phyloP scores from a whole-genome alignment of 352 stramenopile genomes.

The Pilasporangium apinafurcum region DNA sequence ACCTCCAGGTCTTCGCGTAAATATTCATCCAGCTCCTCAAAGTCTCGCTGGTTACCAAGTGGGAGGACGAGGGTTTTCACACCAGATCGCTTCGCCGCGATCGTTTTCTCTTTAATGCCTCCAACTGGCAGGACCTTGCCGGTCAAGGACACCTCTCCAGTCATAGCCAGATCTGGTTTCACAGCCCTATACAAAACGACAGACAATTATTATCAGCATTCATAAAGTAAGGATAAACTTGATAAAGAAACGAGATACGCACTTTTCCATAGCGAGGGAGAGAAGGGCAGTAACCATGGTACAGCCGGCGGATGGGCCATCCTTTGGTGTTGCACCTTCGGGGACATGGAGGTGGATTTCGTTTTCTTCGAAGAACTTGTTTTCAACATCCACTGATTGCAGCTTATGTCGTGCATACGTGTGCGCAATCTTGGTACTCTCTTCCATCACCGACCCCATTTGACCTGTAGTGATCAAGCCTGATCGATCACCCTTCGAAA shows the following conservation, averaged over 20 bases:
- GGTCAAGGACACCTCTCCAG: conserved; percentile 93
- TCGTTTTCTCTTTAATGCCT: conserved; percentile 99
- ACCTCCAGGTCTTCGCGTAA: conserved; percentile 94
- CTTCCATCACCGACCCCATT: conserved; percentile 98
- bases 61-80: conserved; percentile 95
- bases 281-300: conserved; percentile 98
- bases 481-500: conserved; percentile 57
- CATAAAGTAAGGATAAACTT: conserved; percentile 7
- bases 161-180: conserved; percentile 97
- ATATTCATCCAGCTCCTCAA: conserved; percentile 96
- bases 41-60: conserved; percentile 93
- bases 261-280: conserved; percentile 91
- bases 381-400: conserved; percentile 61
- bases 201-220: no score
- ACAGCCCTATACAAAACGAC: conserved; percentile 64
- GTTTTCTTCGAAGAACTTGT: conserved; percentile 92
- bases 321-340: conserved; percentile 97
- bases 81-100: conserved; percentile 94
- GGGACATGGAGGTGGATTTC: conserved; percentile 98
- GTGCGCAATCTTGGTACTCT: conserved; percentile 97
- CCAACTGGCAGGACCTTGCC: conserved; percentile 98
- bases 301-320: conserved; percentile 96
- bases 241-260: conserved; percentile 12
- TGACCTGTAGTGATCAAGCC: conserved; percentile 91
- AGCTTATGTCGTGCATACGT: conserved; percentile 88